These are phyloP conservation scores for Phytophthora europaea DNA, from an alignment of 352 stramenopile species.

Conservation along the genomic window DNA sequence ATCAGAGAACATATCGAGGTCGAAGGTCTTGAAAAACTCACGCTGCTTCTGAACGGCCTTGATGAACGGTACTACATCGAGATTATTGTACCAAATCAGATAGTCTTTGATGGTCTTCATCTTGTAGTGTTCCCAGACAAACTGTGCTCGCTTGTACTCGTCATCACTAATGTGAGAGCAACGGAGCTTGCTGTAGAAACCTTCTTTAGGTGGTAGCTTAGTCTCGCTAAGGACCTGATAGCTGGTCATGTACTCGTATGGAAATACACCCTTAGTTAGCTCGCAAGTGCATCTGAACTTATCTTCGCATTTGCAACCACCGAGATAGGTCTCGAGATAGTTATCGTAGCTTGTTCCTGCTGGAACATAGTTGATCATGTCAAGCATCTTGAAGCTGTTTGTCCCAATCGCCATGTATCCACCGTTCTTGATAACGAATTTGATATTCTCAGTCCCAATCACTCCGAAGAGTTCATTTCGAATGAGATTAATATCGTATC, in stretches of 20 bases:
- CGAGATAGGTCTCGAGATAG: conserved; percentile 45
- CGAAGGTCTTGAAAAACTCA: conserved; percentile 29
- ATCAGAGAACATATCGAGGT: conserved; percentile 43
- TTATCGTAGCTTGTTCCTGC: conserved; percentile 41
- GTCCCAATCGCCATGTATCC: conserved; percentile 36
- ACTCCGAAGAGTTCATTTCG: conserved; percentile 13
- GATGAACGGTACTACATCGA: conserved; percentile 14
- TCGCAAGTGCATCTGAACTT: conserved; percentile 39
- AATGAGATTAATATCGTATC: too few relatives aligned
- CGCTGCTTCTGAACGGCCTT: conserved; percentile 24
- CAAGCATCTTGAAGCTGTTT: conserved; percentile 37
- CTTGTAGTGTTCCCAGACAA: conserved; percentile 42
- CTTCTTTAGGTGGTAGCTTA: conserved; percentile 26
- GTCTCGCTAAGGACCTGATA: conserved; percentile 41
- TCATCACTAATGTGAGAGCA: too few relatives aligned
- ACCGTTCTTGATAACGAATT: conserved; percentile 30
- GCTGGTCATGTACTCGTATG: conserved; percentile 47
- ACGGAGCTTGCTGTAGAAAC: conserved; percentile 26
- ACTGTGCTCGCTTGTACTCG: conserved; percentile 42
- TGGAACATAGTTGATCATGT: conserved; percentile 44
- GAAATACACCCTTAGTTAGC: conserved; percentile 37
- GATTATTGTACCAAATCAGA: conserved; percentile 41
- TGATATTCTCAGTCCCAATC: conserved; percentile 15
- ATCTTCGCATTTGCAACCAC: conserved; percentile 38
- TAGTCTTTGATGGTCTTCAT: conserved; percentile 53